Conservation (phyloP, 768 basidiomycete species). For the Phaffia australis region DNA sequence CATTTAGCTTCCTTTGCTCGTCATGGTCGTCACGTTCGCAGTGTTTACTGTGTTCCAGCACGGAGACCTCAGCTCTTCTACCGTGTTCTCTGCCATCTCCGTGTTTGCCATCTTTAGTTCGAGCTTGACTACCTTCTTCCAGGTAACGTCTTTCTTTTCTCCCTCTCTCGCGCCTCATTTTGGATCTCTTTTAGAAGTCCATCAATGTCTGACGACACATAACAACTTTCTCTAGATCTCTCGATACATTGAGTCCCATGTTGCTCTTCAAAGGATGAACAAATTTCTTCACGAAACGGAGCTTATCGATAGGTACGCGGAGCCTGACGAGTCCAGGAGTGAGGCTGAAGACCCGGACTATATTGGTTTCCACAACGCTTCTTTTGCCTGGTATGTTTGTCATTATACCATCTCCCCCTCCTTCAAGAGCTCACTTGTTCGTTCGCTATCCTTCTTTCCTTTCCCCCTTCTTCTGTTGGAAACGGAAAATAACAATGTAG, state of each 20-base stretch:
- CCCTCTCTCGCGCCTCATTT: too few species aligned
- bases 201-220: too few species aligned
- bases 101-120: constrained; percentile 54
- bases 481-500: not conserved
- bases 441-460: too few species aligned
- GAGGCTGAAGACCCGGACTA: constrained; percentile 28
- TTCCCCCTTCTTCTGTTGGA: not conserved
- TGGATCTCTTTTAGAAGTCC: not conserved
- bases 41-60: constrained; percentile 36
- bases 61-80: constrained; percentile 33
- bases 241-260: constrained; percentile 36
- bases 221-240: not conserved
- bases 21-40: constrained; percentile 56
- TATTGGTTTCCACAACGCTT: constrained; percentile 35
- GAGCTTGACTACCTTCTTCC: constrained; percentile 15
- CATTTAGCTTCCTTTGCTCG: constrained; percentile 54
- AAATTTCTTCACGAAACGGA: constrained; percentile 42
- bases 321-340: constrained; percentile 6
- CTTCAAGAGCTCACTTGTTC: too few species aligned
- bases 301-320: constrained; percentile 34
- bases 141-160: too few species aligned
- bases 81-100: constrained; percentile 44
- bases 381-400: constrained; percentile 35
- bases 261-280: constrained; percentile 54
- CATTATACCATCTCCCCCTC: too few species aligned